Conservation (phyloP, 495 filamentous ascomycete genomes). For the Terfezia claveryi region DNA sequence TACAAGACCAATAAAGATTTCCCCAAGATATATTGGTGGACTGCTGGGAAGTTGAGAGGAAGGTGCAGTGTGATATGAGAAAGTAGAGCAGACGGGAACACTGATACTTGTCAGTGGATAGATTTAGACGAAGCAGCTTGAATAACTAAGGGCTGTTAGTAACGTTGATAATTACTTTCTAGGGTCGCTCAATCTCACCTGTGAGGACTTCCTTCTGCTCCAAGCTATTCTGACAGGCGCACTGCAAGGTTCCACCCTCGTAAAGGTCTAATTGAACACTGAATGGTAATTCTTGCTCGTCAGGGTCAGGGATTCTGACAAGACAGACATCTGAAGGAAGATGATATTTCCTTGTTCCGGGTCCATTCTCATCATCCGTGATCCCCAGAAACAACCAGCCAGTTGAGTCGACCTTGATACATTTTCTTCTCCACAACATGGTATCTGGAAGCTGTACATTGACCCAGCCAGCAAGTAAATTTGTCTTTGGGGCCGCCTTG, state of each 20-base stretch:
- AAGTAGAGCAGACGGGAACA: no score
- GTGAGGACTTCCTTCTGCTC: constrained; percentile 19
- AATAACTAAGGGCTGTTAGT: no score
- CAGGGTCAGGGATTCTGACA: constrained; percentile 17
- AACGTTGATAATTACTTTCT: no score
- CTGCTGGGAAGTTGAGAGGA: no score
- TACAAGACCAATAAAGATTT: no score
- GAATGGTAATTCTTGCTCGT: constrained; percentile 19
- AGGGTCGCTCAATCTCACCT: neutral
- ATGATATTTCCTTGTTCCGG: constrained; percentile 16
- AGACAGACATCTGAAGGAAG: constrained; percentile 11
- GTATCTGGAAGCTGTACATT: constrained; percentile 20
- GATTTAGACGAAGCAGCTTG: no score
- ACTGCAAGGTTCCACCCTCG: constrained; percentile 18
- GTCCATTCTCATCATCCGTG: constrained; percentile 18
- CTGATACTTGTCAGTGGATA: no score
- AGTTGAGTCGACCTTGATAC: constrained; percentile 15
- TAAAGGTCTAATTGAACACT: constrained; percentile 15
- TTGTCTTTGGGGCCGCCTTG: constrained; percentile 7
- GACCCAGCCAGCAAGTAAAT: constrained; percentile 17
- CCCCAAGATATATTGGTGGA: no score
- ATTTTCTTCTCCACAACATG: constrained; percentile 20
- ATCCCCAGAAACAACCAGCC: constrained; percentile 17
- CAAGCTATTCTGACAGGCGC: constrained; percentile 16
- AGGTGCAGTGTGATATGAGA: no score